These are phyloP conservation scores for Penicillium sp. DNA, from an alignment of 2,329 filamentous ascomycete genomes.

Conservation along the genomic window DNA sequence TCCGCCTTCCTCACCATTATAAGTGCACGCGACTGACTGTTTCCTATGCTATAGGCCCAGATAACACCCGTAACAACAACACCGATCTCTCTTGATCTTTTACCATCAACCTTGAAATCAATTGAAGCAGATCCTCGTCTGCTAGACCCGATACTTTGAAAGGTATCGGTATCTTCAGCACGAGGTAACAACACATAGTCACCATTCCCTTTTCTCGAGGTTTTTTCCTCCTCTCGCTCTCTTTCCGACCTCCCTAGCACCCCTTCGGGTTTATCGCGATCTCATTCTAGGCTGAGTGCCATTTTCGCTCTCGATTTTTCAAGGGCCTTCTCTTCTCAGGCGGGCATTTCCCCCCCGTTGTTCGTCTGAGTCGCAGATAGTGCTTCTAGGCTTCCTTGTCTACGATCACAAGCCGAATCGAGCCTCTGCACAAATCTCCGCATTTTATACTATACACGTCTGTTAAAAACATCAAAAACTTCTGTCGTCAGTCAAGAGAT, in stretches of 20 bases:
- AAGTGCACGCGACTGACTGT: conserved; percentile 23
- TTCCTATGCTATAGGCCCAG: conserved; percentile 58
- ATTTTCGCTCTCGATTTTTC: conserved; percentile 67
- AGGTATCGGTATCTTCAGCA: conserved; percentile 83
- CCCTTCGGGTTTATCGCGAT: conserved; percentile 57
- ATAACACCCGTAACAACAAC: conserved; percentile 57
- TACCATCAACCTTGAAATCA: conserved; percentile 18
- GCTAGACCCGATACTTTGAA: conserved; percentile 81
- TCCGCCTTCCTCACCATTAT: conserved; percentile 6
- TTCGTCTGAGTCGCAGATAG: conserved; percentile 98
- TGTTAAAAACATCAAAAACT: background rate
- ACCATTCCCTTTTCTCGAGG: conserved; percentile 87
- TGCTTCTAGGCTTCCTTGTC: conserved; percentile 68
- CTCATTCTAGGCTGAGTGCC: conserved; percentile 74
- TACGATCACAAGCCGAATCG: conserved; percentile 27
- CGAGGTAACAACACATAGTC: conserved; percentile 67
- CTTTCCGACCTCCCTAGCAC: conserved; percentile 84
- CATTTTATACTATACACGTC: background rate
- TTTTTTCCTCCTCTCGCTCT: conserved; percentile 76
- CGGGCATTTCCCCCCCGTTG: conserved; percentile 75
- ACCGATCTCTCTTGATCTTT: conserved; percentile 20
- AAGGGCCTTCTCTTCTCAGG: conserved; percentile 96
- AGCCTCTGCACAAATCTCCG: conserved; percentile 17
- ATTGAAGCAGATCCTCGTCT: conserved; percentile 69
- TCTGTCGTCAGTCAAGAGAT: conserved; percentile 61